These are phyloP conservation scores for Claviceps arundinis DNA, from an alignment of 2,329 filamentous ascomycete genomes.

Conservation along the genomic window DNA sequence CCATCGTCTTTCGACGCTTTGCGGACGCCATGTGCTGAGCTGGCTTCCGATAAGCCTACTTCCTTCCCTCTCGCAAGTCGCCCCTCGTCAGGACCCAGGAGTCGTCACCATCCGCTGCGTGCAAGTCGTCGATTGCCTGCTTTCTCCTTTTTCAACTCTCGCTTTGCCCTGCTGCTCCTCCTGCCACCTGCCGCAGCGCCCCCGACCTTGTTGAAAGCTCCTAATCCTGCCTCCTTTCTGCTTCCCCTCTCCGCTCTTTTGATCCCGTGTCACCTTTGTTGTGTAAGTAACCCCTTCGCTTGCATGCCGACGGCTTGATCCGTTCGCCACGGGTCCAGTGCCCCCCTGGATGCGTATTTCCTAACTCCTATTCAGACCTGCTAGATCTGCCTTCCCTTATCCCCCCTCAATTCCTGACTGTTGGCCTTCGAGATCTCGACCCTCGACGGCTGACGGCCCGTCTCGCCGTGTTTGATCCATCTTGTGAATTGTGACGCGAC, in stretches of 20 bases:
- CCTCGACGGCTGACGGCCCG: not conserved
- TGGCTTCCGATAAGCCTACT: conserved; percentile 3
- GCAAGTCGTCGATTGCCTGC: not conserved
- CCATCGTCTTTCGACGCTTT: not conserved
- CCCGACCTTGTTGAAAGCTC: not conserved
- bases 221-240: not conserved
- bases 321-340: not conserved
- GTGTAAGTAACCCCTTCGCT: not conserved
- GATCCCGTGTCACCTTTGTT: not conserved
- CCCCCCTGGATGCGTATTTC: not conserved
- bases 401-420: not conserved
- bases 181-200: not conserved
- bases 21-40: conserved; percentile 8
- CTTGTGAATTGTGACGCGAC: not conserved
- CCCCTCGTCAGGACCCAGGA: too few species aligned
- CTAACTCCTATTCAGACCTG: not conserved
- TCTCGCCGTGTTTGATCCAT: not conserved
- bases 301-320: not conserved
- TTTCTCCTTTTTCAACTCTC: not conserved
- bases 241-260: not conserved
- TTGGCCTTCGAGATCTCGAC: not conserved
- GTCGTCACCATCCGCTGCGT: not conserved
- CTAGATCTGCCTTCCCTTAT: not conserved
- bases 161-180: not conserved
- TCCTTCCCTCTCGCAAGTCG: not conserved